Evolutionary conservation across 2,329 filamentous ascomycete genomes (phyloP).

Genomic region (Claviceps sp.): DNA sequence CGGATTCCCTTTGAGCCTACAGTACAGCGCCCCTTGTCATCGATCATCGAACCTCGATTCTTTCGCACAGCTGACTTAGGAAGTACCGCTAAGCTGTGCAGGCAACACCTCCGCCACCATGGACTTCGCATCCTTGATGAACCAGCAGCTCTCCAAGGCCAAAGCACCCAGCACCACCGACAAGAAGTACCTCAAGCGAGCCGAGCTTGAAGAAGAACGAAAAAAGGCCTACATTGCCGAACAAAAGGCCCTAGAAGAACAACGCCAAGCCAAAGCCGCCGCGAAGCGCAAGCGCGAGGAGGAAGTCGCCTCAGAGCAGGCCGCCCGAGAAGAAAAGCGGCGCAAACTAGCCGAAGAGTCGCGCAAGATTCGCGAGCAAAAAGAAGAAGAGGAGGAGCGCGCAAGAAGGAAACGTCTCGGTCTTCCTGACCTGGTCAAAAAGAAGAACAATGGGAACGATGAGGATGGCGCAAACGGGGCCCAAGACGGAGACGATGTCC

Average conservation of each 20-base stretch:
- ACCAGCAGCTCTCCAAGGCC: conserved; percentile 77
- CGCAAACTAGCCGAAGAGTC: conserved; percentile 71
- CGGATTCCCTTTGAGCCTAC: too few species aligned
- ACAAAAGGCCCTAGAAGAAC: conserved; percentile 59
- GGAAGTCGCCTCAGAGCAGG: conserved; percentile 59
- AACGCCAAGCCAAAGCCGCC: conserved; percentile 53
- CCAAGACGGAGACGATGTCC: conserved; percentile 43
- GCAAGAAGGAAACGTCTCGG: conserved; percentile 63
- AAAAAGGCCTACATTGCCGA: conserved; percentile 69
- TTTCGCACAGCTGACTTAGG: too few species aligned
- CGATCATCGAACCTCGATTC: too few species aligned
- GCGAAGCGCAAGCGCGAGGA: conserved; percentile 86
- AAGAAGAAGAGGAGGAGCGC: conserved; percentile 60
- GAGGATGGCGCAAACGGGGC: conserved; percentile 25
- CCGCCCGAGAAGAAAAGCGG: conserved; percentile 67
- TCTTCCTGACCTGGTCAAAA: conserved; percentile 53
- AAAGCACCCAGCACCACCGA: conserved; percentile 36
- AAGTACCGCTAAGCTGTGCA: background rate
- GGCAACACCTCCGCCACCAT: conserved; percentile 33
- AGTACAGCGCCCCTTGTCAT: too few species aligned
- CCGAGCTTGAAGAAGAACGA: conserved; percentile 74
- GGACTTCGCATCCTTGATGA: conserved; percentile 94
- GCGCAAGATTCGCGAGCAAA: conserved; percentile 51
- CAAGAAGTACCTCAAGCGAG: conserved; percentile 74
- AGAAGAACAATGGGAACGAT: conserved; percentile 26